Conservation (phyloP, 305 asterid species). For the Rubia balearica region DNA sequence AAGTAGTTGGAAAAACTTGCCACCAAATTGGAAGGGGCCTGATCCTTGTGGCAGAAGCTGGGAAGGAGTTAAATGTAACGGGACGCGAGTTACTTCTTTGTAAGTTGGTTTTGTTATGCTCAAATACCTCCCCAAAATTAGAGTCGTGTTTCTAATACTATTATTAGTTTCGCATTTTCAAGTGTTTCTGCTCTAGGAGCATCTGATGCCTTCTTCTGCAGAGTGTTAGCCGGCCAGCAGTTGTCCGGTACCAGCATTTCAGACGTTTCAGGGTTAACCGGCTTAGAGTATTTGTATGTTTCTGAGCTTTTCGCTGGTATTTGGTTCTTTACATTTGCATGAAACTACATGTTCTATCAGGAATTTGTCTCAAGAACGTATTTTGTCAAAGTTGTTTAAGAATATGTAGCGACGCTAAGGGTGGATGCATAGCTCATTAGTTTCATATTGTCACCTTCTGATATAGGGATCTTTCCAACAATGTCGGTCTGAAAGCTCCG, state of each 20-base stretch:
- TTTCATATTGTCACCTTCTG: slow-evolving; percentile 15
- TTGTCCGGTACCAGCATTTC: slow-evolving; percentile 51
- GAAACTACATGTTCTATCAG: background rate
- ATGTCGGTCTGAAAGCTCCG: slow-evolving; percentile 57
- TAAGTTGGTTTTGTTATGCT: slow-evolving; percentile 25
- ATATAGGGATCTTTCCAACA: slow-evolving; percentile 87
- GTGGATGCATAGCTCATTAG: background rate
- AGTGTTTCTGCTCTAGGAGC: slow-evolving; percentile 6
- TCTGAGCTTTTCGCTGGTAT: background rate
- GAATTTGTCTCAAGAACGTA: background rate
- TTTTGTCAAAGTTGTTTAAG: background rate
- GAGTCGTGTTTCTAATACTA: background rate
- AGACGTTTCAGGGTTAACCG: slow-evolving; percentile 56
- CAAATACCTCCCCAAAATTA: background rate
- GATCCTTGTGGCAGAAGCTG: slow-evolving; percentile 79
- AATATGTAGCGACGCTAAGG: too few species aligned
- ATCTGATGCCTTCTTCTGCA: slow-evolving; percentile 26
- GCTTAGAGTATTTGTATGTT: slow-evolving; percentile 36
- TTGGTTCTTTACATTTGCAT: background rate
- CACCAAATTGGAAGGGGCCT: slow-evolving; percentile 65
- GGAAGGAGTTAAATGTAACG: slow-evolving; percentile 64
- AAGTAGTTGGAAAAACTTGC: slow-evolving; percentile 71
- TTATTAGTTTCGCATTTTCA: background rate
- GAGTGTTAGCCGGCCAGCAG: slow-evolving; percentile 52
- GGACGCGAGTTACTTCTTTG: slow-evolving; percentile 59